Evolutionary conservation across 2,329 filamentous ascomycete species (phyloP).

Genomic region (Zymoseptoria pseudotritici): DNA sequence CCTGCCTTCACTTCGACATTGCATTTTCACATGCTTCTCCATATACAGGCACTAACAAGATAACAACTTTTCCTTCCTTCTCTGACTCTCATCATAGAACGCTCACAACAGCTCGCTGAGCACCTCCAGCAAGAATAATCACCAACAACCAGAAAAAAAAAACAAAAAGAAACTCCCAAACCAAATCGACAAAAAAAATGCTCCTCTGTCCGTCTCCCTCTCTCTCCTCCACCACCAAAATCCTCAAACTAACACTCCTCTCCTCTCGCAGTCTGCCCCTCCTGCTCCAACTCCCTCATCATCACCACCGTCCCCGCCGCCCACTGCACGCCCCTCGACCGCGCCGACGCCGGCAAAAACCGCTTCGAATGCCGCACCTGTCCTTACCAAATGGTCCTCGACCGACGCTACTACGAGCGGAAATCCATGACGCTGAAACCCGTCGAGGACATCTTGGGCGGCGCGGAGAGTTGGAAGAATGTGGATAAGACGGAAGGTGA

Average conservation of each 20-base stretch:
- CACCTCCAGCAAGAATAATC: too few relatives aligned
- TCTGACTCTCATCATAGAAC: background rate
- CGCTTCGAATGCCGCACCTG: constrained; percentile 93
- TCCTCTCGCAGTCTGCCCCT: constrained; percentile 60
- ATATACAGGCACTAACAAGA: background rate
- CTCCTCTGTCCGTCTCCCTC: constrained; percentile 52
- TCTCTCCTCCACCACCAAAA: background rate
- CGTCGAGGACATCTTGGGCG: constrained; percentile 83
- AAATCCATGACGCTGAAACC: constrained; percentile 75
- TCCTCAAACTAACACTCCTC: constrained; percentile 4
- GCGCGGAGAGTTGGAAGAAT: constrained; percentile 81
- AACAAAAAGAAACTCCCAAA: background rate
- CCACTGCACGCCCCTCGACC: constrained; percentile 30
- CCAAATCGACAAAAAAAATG: constrained; percentile 40
- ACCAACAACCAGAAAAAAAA: background rate
- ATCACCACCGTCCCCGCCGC: constrained; percentile 47
- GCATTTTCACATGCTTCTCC: constrained; percentile 2
- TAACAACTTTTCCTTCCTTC: background rate
- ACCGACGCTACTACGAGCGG: constrained; percentile 72
- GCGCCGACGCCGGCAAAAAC: constrained; percentile 48
- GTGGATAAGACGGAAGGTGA: constrained; percentile 68
- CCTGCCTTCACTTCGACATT: background rate
- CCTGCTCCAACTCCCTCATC: constrained; percentile 76
- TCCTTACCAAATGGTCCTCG: constrained; percentile 81
- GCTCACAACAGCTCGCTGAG: background rate